These are phyloP conservation scores for Helenozyma rhizophorensis DNA, from an alignment of 805 yeast genomes.

Conservation along the genomic window DNA sequence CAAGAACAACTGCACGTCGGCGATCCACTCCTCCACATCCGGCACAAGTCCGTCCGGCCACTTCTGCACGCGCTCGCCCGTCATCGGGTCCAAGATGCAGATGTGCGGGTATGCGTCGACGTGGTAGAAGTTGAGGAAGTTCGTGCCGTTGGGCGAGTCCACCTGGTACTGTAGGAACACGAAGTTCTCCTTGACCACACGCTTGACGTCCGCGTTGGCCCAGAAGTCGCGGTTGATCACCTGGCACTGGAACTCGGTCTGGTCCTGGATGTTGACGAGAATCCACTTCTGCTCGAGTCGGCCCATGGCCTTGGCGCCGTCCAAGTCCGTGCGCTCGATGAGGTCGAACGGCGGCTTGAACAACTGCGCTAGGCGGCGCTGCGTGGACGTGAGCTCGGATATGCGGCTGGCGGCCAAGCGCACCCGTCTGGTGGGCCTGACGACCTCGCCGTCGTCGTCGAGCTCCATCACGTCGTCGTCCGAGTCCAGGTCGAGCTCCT, in stretches of 20 bases:
- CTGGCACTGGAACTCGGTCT: slow-evolving; percentile 82
- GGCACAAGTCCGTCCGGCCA: slow-evolving; percentile 73
- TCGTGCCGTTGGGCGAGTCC: slow-evolving; percentile 71
- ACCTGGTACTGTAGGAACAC: slow-evolving; percentile 81
- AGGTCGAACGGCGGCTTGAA: slow-evolving; percentile 94
- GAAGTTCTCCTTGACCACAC: slow-evolving; percentile 60
- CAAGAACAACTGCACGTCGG: slow-evolving; percentile 69
- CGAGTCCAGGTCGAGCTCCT: slow-evolving; percentile 30
- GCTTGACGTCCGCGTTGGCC: slow-evolving; percentile 66
- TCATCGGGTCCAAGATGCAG: slow-evolving; percentile 88
- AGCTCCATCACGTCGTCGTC: slow-evolving; percentile 29
- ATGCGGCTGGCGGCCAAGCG: slow-evolving; percentile 7
- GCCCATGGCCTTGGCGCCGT: slow-evolving; percentile 68
- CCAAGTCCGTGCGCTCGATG: slow-evolving; percentile 64
- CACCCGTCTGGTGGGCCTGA: slow-evolving; percentile 7
- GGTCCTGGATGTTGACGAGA: slow-evolving; percentile 82
- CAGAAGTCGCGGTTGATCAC: slow-evolving; percentile 90
- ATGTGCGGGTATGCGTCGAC: slow-evolving; percentile 77
- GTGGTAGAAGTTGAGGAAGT: slow-evolving; percentile 69
- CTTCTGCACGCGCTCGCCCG: slow-evolving; percentile 80
- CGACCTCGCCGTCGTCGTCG: slow-evolving; percentile 27
- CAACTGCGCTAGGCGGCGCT: slow-evolving; percentile 69
- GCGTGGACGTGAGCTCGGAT: slow-evolving; percentile 46
- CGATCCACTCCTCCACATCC: slow-evolving; percentile 52
- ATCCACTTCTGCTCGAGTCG: slow-evolving; percentile 70